Evolutionary conservation across 768 basidiomycete species (phyloP), one percentile per base, ranked within the genome.

Genomic region (Myochromella boudieri): DNA sequence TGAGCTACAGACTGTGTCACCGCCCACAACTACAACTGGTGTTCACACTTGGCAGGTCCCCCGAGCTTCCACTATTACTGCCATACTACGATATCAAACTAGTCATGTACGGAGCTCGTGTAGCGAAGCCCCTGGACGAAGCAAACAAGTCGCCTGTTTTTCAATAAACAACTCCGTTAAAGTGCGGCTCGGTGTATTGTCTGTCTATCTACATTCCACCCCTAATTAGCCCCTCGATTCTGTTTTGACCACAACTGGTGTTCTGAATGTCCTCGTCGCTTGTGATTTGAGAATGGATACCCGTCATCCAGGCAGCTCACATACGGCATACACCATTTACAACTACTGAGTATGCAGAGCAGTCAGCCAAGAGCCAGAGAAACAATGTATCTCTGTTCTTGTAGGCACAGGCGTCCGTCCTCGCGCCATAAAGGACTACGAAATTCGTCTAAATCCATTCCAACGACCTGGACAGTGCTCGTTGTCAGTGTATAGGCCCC

Each of bases 71-170:
- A 6, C 55, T 75, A 22, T 55, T 75, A 7, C 55, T 74, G 12
- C 72, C 74, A 11, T 44, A 74, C 54, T 66, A 67, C 36, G 70
- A 75, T 52, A 69, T 75, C 55, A 67, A 64, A 37, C 56, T 75
- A n/a, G 62, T 66, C 28, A 52, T 74, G 44, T 70, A 70, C 39
- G 71, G 74, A 24, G 44, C 47, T 20, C 58, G 62, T 36, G 66
- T 69, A 18, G 42, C 63, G 27, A 46, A 55, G 3, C 60, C 75
- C 22, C 60, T 69, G 18, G 54, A 65, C 10, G 57, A 59, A 33
- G 63, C 64, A 3, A 56, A 55, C 14, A 61, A 48, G 20, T 61
- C 63, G 36, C 61, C 58, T 12, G 29, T n/a, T n/a, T n/a, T n/a
- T n/a, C n/a, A n/a, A n/a, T n/a, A n/a, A n/a, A n/a, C n/a, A n/a